These are phyloP conservation scores for Neurospora sp. DNA, from an alignment of 495 filamentous ascomycete genomes.

Conservation along the genomic window DNA sequence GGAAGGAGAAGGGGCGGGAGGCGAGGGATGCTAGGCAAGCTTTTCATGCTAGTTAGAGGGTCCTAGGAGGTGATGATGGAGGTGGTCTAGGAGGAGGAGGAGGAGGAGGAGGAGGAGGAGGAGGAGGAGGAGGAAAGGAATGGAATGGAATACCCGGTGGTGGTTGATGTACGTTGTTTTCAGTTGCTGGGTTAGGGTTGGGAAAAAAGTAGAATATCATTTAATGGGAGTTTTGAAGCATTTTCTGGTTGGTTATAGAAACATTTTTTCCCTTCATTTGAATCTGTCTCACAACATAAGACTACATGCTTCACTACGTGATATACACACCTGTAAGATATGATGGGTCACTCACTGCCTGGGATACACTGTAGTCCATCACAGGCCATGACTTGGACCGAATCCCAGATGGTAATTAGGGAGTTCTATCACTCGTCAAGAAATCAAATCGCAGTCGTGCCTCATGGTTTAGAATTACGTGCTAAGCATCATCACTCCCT, in stretches of 20 bases:
- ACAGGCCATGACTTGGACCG: background rate
- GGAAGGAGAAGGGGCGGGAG: constrained; percentile 64
- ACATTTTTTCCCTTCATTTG: background rate
- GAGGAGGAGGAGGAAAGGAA: background rate
- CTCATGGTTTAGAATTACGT: background rate
- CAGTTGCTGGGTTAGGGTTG: background rate
- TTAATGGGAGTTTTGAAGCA: background rate
- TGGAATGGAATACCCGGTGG: background rate
- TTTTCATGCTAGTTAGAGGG: background rate
- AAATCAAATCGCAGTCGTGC: background rate
- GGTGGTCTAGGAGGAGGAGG: background rate
- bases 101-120: no score
- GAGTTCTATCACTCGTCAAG: background rate
- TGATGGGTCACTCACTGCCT: background rate
- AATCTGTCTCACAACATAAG: background rate
- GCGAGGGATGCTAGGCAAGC: constrained; percentile 52
- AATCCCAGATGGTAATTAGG: background rate
- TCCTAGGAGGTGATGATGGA: background rate
- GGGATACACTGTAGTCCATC: background rate
- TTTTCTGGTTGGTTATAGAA: background rate
- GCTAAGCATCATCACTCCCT: background rate
- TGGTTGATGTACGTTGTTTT: background rate
- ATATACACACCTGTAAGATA: background rate
- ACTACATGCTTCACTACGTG: background rate
- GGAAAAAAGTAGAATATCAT: background rate